Conservation (phyloP, 768 basidiomycete genomes). For the Tephrocybe rancida region DNA sequence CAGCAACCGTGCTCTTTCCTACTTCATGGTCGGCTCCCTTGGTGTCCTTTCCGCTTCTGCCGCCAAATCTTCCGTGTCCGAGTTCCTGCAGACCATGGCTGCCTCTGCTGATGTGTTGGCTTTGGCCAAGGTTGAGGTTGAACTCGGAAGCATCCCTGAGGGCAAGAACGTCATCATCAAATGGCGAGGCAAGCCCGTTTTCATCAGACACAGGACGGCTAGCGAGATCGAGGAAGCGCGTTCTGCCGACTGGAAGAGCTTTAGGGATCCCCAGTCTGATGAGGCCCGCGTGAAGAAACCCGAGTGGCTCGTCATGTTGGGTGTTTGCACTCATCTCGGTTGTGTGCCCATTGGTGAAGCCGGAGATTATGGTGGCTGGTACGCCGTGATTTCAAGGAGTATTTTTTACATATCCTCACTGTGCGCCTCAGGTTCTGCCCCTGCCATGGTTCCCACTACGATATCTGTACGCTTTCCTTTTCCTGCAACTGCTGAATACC, state of each 20-base stretch:
- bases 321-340: slow-evolving; percentile 96
- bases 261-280: slow-evolving; percentile 93
- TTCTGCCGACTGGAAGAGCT: slow-evolving; percentile 75
- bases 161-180: slow-evolving; percentile 97
- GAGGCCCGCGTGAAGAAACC: slow-evolving; percentile 89
- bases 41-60: slow-evolving; percentile 93
- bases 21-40: slow-evolving; percentile 90
- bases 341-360: slow-evolving; percentile 98
- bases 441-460: slow-evolving; percentile 98
- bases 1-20: slow-evolving; percentile 76
- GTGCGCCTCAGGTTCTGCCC: slow-evolving; percentile 80
- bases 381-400: slow-evolving; percentile 24
- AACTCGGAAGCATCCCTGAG: slow-evolving; percentile 88
- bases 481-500: slow-evolving; percentile 1
- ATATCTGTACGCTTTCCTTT: slow-evolving; percentile 73
- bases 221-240: slow-evolving; percentile 95
- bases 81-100: slow-evolving; percentile 94
- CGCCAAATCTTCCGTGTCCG: slow-evolving; percentile 91
- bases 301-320: slow-evolving; percentile 93
- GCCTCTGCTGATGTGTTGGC: slow-evolving; percentile 98
- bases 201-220: slow-evolving; percentile 94
- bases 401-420: not conserved
- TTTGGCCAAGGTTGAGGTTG: slow-evolving; percentile 96
- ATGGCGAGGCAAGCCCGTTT: slow-evolving; percentile 99
- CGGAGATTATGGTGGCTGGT: slow-evolving; percentile 98